Base-by-base conservation (phyloP, 1,139 yeast genomes). In the Kluyveromyces sp. region DNA sequence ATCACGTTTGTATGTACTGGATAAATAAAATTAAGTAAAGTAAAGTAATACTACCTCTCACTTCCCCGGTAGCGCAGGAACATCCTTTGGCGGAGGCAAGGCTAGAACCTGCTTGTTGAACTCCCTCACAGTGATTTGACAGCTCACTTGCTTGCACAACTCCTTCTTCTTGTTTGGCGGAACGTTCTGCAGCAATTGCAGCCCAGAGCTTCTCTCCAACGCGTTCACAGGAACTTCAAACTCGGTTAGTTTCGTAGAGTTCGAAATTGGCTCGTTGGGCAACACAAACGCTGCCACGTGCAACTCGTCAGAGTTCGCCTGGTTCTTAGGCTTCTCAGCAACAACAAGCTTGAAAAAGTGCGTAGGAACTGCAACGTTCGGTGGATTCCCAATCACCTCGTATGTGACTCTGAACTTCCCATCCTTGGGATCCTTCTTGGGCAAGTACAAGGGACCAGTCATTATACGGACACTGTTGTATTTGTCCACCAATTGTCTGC, bases 341-440 rank as follows among this genome's bases (percentile, higher is more conserved):
- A 92, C 86, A 48, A 94, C 71, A 50, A 92, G 71, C 67, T 92
- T 94, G 75, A 83, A 92, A 61, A 94, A 92, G 67, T 92, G 98
- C 0, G 98, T 92, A 21, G 99, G 98, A 7, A 92, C 99, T 0
- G 98, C 97, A 47, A 92, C 76, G 57, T 79, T 86, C 45, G 98
- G 98, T 4, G 99, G 99, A 55, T 88, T 85, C 3, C 99, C 99
- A 64, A 92, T 88, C 39, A 92, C 87, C 67, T 94, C 98, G 65
- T 90, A 92, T 2, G 77, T 71, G 21, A 92, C 96, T 54, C 86
- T 73, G 66, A 72, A 86, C 64, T 90, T 92, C 2, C 90, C 94
- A 58, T 84, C 89, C 39, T 69, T 77, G 1, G 81, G 77, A 53
- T 79, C 77, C 50, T 72, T 71, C 58, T 83, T 83, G 4, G 99